A percentile compares a stretch with the other conserved stretches of the same genome.
Conservation (phyloP, 228 moss, liverwort and hornwort species). For the Sphagnum magellanicum region DNA sequence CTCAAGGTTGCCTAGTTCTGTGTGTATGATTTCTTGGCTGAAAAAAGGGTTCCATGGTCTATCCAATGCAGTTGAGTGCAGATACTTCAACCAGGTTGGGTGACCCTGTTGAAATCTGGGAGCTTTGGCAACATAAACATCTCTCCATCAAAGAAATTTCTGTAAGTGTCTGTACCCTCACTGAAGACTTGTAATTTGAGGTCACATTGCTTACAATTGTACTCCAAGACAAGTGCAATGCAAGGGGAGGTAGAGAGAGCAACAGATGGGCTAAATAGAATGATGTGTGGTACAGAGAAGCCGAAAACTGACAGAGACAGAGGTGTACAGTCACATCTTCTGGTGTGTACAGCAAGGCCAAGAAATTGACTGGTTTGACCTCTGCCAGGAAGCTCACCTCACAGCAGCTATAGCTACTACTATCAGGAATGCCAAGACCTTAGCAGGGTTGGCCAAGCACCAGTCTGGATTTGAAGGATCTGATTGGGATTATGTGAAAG, state of each 20-base stretch:
- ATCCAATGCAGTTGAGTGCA: conserved; percentile 11
- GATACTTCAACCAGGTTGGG: conserved; percentile 8
- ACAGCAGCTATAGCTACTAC: conserved; percentile 26
- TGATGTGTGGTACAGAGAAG: conserved; percentile 17
- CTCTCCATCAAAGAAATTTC: conserved; percentile 28
- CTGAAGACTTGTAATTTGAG: not conserved
- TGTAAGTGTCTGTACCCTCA: conserved; percentile 18
- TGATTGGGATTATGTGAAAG: conserved; percentile 36
- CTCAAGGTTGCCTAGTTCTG: too few relatives aligned
- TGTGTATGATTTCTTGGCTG: too few relatives aligned
- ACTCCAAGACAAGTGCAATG: not conserved
- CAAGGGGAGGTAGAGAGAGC: not conserved
- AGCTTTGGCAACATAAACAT: conserved; percentile 38
- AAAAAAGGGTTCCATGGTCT: too few relatives aligned
- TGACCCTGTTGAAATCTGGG: conserved; percentile 27
- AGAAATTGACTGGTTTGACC: conserved; percentile 44
- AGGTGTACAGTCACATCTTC: conserved; percentile 48
- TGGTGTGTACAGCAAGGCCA: conserved; percentile 50
- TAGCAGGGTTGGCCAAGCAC: conserved; percentile 22
- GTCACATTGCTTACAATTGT: not conserved
- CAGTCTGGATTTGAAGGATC: conserved; percentile 30
- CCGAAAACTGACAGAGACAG: conserved; percentile 27
- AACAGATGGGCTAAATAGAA: not conserved
- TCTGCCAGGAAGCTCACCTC: conserved; percentile 42
- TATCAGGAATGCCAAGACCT: conserved; percentile 36